Evolutionary conservation across 148 eudicot genomes (phyloP), one percentile per base, ranked within the genome.

Genomic region (Drosera capensis): DNA sequence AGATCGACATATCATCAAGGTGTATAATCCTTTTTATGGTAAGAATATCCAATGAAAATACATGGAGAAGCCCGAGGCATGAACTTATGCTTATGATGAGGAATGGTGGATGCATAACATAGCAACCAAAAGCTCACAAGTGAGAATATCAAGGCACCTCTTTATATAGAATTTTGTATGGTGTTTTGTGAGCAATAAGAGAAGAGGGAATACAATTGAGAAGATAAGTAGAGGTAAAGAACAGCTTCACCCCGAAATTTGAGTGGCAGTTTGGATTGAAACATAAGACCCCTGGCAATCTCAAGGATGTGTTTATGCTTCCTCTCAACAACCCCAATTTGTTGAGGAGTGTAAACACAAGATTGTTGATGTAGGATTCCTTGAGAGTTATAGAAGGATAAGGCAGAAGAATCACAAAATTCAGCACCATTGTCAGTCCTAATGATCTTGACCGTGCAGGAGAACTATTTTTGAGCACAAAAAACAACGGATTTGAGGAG

Each of bases 291-390:
- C 2, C 23, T 9, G 0, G 41, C 34, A 0, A 28, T 49, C 23
- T 58, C 43, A 14, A 58, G 17, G 9, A 56, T n/a, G 11, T 56
- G 53, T 1, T 25, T 9, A 30, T 58, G 55, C 16, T 39, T 19
- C 0, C 42, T n/a, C 22, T 58, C 62, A 13, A 44, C 43, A 22
- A 40, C 22, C 0, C 48, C 62, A 57, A 48, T 57, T 30, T 57
- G 54, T 26, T 57, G 47, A 0, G 60, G 55, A 2, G 52, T 49
- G 0, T 44, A 0, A 1, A 20, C 9, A n/a, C 40, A 45, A 2
- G 6, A 17, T 0, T 13, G 36, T 12, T 47, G 43, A 8, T 55
- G 56, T 0, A 16, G 1, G 4, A 47, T 62, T 0, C 48, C 49
- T 3, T 54, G 25, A 0, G 1, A 0, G 4, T 3, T 9, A 15